phyloP scores from a whole-genome alignment of 768 basidiomycete genomes.

The Neoboletus subvelutipes region DNA sequence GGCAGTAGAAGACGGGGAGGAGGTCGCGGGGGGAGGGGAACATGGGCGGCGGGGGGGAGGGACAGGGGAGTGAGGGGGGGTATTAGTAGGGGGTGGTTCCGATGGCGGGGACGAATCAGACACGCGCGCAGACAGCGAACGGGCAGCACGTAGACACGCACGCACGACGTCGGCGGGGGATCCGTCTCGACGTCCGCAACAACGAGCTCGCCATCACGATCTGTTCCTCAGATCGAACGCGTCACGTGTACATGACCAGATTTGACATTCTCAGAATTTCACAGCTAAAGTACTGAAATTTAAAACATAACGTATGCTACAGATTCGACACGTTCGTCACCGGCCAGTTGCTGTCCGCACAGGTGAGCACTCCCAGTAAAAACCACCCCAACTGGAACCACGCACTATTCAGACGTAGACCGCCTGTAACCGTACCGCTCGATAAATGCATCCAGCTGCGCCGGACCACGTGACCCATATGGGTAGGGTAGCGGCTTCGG shows the following conservation, averaged over 20 bases:
- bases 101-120: slow-evolving; percentile 25
- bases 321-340: slow-evolving; percentile 25
- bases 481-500: slow-evolving; percentile 80
- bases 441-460: slow-evolving; percentile 75
- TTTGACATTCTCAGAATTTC: slow-evolving; percentile 1
- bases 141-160: slow-evolving; percentile 10
- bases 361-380: background rate
- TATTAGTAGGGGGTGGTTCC: slow-evolving; percentile 11
- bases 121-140: slow-evolving; percentile 14
- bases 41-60: slow-evolving; percentile 10
- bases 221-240: slow-evolving; percentile 25
- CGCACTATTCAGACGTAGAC: slow-evolving; percentile 69
- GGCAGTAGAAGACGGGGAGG: slow-evolving; percentile 49
- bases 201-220: slow-evolving; percentile 29
- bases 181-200: slow-evolving; percentile 23
- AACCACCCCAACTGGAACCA: slow-evolving; percentile 13
- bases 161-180: slow-evolving; percentile 30
- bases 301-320: slow-evolving; percentile 13
- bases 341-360: slow-evolving; percentile 28
- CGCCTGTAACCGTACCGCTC: slow-evolving; percentile 76
- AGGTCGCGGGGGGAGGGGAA: slow-evolving; percentile 27
- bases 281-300: background rate
- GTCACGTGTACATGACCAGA: slow-evolving; percentile 26
- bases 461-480: slow-evolving; percentile 96
- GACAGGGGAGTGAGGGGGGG: background rate